Conservation (phyloP, 2,329 filamentous ascomycete genomes). For the Fusarium tricinctum region DNA sequence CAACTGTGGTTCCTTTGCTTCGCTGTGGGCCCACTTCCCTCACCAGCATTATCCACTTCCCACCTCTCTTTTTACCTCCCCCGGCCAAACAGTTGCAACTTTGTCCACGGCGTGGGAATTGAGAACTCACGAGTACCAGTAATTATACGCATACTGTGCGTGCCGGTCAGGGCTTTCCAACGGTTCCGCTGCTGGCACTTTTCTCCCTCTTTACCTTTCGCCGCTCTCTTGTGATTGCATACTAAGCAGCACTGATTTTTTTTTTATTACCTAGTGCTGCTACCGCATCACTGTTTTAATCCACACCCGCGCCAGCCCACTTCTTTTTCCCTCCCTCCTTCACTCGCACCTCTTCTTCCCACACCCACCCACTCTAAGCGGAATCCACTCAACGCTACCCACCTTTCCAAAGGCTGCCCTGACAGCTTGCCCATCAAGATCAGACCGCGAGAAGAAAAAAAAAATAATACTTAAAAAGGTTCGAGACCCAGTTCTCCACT, state of each 20-base stretch:
- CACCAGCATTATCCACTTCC: slow-evolving; percentile 48
- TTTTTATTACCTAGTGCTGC: slow-evolving; percentile 36
- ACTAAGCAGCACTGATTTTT: slow-evolving; percentile 40
- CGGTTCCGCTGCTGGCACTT: slow-evolving; percentile 43
- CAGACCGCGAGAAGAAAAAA: slow-evolving; percentile 46
- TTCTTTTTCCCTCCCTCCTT: slow-evolving; percentile 44
- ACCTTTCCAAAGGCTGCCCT: slow-evolving; percentile 51
- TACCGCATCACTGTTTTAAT: slow-evolving; percentile 38
- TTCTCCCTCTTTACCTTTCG: slow-evolving; percentile 24
- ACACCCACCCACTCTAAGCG: slow-evolving; percentile 41
- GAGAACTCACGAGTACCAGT: slow-evolving; percentile 37
- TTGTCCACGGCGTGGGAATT: slow-evolving; percentile 36
- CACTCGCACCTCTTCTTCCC: slow-evolving; percentile 43
- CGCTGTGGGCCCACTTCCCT: slow-evolving; percentile 49
- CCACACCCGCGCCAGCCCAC: slow-evolving; percentile 46
- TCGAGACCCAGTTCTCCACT: slow-evolving; percentile 63
- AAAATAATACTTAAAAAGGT: slow-evolving; percentile 57
- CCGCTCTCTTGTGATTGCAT: slow-evolving; percentile 33
- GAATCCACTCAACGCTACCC: slow-evolving; percentile 47
- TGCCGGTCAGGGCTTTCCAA: slow-evolving; percentile 44
- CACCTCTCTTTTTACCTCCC: slow-evolving; percentile 27
- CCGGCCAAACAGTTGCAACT: slow-evolving; percentile 28
- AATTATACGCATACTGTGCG: slow-evolving; percentile 39
- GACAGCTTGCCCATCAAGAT: slow-evolving; percentile 45
- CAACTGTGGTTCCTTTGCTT: slow-evolving; percentile 49